A percentile compares a stretch with the other conserved stretches of the same genome.
Conservation (phyloP, 768 basidiomycete genomes). For the Pluteus cervinus region DNA sequence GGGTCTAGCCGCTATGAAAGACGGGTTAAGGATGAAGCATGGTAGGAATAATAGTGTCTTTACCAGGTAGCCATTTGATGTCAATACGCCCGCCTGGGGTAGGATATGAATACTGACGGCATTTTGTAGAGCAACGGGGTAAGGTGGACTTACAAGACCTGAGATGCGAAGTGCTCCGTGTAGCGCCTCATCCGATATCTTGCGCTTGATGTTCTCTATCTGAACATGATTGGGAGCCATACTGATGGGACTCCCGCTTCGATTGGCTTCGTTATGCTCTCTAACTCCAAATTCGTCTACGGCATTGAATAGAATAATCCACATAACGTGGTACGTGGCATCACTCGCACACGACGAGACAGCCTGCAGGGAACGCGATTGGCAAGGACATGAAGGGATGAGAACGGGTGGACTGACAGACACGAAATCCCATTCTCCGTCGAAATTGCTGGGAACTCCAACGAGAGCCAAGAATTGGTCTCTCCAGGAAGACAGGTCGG, state of each 20-base stretch:
- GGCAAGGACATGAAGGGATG: constrained; percentile 2
- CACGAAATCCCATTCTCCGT: constrained; percentile 87
- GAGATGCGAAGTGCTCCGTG: constrained; percentile 85
- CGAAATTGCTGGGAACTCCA: constrained; percentile 83
- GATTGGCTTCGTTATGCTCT: constrained; percentile 57
- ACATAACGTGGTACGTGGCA: constrained; percentile 89
- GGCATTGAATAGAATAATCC: constrained; percentile 79
- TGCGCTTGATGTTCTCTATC: constrained; percentile 59
- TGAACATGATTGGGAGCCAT: constrained; percentile 34
- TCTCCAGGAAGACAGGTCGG: constrained; percentile 64
- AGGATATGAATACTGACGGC: not conserved
- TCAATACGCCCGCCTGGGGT: constrained; percentile 69
- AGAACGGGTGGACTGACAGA: constrained; percentile 30
- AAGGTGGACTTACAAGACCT: constrained; percentile 56
- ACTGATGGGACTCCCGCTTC: too few species aligned
- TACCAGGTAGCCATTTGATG: constrained; percentile 84
- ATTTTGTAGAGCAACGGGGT: constrained; percentile 4
- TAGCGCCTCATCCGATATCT: constrained; percentile 75
- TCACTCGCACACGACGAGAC: constrained; percentile 70
- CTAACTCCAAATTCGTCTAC: constrained; percentile 81
- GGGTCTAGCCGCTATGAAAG: constrained; percentile 63
- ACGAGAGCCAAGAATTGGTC: constrained; percentile 70
- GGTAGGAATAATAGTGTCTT: constrained; percentile 16
- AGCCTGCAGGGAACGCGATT: constrained; percentile 24
- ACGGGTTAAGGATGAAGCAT: constrained; percentile 4